phyloP scores from a whole-genome alignment of 192 early-diverging fungal species.

The Phycomyces blakesleeanus region DNA sequence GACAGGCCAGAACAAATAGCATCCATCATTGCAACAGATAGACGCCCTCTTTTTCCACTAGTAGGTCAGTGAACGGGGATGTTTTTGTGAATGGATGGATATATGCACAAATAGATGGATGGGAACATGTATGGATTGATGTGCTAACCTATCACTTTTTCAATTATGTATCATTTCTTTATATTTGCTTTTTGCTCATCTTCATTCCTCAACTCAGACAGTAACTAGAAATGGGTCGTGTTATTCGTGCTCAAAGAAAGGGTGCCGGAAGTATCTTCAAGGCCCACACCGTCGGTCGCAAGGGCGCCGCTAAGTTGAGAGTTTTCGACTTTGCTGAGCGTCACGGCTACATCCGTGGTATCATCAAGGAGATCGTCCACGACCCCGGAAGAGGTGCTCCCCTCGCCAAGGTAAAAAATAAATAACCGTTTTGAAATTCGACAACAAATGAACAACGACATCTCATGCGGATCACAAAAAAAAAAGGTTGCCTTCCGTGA shows the following conservation, averaged over 20 bases:
- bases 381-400: conserved; percentile 96
- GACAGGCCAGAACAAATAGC: background rate
- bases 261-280: conserved; percentile 96
- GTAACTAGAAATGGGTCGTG: conserved; percentile 84
- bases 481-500: conserved; percentile 32
- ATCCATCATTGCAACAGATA: background rate
- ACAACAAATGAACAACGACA: background rate
- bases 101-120: conserved; percentile 10
- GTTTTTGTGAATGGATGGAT: conserved; percentile 15
- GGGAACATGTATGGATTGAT: background rate
- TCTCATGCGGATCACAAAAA: background rate
- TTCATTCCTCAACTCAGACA: conserved; percentile 9
- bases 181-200: background rate
- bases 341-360: conserved; percentile 94
- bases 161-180: background rate
- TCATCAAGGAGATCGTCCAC: conserved; percentile 99
- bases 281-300: conserved; percentile 87
- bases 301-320: conserved; percentile 95
- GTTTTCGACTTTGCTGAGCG: conserved; percentile 94
- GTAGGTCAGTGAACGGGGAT: background rate
- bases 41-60: conserved; percentile 2
- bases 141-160: conserved; percentile 7
- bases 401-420: conserved; percentile 71
- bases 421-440: background rate
- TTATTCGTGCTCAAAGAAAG: conserved; percentile 98